Base-by-base conservation (phyloP, 129 eudicot species). In the Flaveria brownii region DNA sequence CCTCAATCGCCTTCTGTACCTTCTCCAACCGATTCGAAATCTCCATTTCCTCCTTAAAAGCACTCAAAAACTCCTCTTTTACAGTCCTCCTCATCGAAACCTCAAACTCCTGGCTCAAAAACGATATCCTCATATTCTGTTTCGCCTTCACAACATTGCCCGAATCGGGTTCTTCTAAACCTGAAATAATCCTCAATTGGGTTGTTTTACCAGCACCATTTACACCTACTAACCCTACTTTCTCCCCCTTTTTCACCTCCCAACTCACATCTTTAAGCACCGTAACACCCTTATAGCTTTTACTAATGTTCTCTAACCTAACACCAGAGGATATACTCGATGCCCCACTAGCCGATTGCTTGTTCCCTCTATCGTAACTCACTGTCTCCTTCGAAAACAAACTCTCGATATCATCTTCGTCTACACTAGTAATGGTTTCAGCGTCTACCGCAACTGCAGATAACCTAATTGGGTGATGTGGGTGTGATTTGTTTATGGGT, bases 121-220 rank as follows among this genome's bases (percentile, higher is more conserved):
- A 94, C 15, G 99, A 82, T 1, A 94, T 83, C 69, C 80, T 89
- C 99, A 94, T 91, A 73, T 94, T 94, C 16, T 72, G 42, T 76
- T 91, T 94, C 28, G 94, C 99, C 94, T 94, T 94, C 52, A 94
- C 82, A 28, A 94, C 86, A 54, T 89, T 89, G 75, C 99, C 97
- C 1, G 96, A 87, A 83, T 94, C 99, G 0, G 99, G 96, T 42
- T 89, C 92, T 71, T 94, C 99, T 54, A 87, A 36, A 11, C 96
- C 99, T 4, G 99, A 41, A 65, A 94, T 89, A 68, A 91, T 94
- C 75, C 97, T 87, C 89, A 94, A 73, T n/a, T 94, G 99, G 62
- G 96, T 94, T 0, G 99, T 94, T 57, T 94, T 94, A 46, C 99
- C 99, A 6, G 99, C 99, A 3, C 99, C 99, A 85, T 94, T 94